Evolutionary conservation across 371 early-diverging fungal genomes (phyloP), one percentile per base, ranked within the genome.

Genomic region (Sporodiniella umbellata): DNA sequence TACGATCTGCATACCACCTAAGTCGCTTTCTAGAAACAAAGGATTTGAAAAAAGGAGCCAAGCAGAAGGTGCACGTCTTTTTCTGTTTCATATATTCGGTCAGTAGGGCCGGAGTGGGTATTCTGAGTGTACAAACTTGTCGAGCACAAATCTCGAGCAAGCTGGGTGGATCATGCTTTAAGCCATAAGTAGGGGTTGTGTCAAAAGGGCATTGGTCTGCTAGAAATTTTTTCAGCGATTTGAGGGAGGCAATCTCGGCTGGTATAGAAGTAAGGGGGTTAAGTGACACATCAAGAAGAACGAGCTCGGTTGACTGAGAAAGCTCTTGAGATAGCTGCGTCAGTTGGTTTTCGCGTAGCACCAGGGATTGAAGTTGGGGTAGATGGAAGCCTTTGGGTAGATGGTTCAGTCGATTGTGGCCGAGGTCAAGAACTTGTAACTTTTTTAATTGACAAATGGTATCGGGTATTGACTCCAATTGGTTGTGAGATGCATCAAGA

Each of bases 41-140:
- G 0, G 72, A 66, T n/a, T 90, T 86, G 66, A 94, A 92, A 53
- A 81, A 89, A 7, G 97, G 94, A 0, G 94, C 94, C 15, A 73
- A 72, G 61, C 97, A 96, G 65, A 87, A 91, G 6, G 90, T 75
- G 67, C 97, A 96, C 17, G 66, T 63, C 39, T 84, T 71, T 2
- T 79, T 84, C 12, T 75, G 72, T 12, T 71, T 65, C n/a, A 94
- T 59, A 58, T 89, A 91, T 23, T 78, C 68, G 56, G 83, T 78
- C 17, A 92, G 47, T 24, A 68, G 55, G 21, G 64, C 44, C 1
- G 79, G 81, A 18, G 91, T 60, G 3, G 75, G 66, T 4, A 88
- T 56, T 37, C 84, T 80, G 2, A 76, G 65, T n/a, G 84, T 79
- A 8, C 89, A 81, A 33, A 92, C 74, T 15, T 81, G 68, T 40